Conservation (phyloP, 495 filamentous ascomycete species). For the Halenospora varia region DNA sequence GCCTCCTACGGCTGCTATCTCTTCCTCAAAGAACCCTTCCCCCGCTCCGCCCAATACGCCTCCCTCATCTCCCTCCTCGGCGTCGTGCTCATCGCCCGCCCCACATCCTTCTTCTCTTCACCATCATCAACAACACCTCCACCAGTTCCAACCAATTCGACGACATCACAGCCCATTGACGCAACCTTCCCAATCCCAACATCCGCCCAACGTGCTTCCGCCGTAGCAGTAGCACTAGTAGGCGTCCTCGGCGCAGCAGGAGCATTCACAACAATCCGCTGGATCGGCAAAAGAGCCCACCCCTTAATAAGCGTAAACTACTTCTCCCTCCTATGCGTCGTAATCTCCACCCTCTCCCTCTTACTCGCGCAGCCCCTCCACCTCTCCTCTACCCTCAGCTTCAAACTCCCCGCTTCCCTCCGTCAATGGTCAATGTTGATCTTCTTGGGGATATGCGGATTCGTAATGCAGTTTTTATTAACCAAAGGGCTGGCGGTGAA, state of each 20-base stretch:
- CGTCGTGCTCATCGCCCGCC: slow-evolving; percentile 81
- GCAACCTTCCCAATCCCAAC: slow-evolving; percentile 39
- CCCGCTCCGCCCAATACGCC: slow-evolving; percentile 70
- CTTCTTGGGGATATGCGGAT: slow-evolving; percentile 69
- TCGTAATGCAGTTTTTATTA: slow-evolving; percentile 84
- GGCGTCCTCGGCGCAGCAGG: slow-evolving; percentile 77
- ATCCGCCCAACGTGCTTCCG: slow-evolving; percentile 63
- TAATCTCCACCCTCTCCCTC: slow-evolving; percentile 61
- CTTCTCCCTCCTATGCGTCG: slow-evolving; percentile 66
- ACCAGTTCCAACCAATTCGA: slow-evolving; percentile 23
- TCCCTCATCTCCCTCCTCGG: slow-evolving; percentile 72
- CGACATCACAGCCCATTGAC: slow-evolving; percentile 25
- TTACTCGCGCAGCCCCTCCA: slow-evolving; percentile 40
- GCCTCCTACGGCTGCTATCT: slow-evolving; percentile 81
- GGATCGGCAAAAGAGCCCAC: slow-evolving; percentile 82
- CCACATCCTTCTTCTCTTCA: slow-evolving; percentile 51
- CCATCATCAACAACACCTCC: slow-evolving; percentile 19
- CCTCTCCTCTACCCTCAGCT: slow-evolving; percentile 6
- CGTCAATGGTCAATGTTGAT: slow-evolving; percentile 70
- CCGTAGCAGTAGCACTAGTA: slow-evolving; percentile 68
- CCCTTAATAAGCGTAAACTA: slow-evolving; percentile 84
- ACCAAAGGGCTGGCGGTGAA: slow-evolving; percentile 72
- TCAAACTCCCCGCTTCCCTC: slow-evolving; percentile 45
- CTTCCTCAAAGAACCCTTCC: slow-evolving; percentile 73
- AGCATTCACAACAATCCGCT: slow-evolving; percentile 76